Conservation (phyloP, 2,329 filamentous ascomycete genomes). For the Didymella segeticola region DNA sequence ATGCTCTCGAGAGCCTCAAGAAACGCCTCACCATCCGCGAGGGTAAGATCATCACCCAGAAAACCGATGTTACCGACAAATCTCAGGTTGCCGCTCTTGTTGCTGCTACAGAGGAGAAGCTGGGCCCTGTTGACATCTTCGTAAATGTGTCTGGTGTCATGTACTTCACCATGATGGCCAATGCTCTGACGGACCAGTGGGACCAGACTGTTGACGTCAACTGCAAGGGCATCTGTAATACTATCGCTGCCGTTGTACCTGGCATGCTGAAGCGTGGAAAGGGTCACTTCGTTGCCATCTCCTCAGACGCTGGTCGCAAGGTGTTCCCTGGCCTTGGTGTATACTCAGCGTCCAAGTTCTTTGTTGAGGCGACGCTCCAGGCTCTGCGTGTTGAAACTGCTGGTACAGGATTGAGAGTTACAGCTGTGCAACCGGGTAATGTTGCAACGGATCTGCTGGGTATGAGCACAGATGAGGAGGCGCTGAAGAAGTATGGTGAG, state of each 20-base stretch:
- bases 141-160: constrained; percentile 83
- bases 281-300: constrained; percentile 81
- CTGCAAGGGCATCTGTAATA: constrained; percentile 81
- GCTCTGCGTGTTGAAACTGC: constrained; percentile 77
- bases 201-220: constrained; percentile 84
- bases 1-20: constrained; percentile 73
- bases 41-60: constrained; percentile 70
- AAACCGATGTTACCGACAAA: constrained; percentile 75
- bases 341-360: constrained; percentile 85
- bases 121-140: constrained; percentile 79
- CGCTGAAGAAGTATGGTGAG: constrained; percentile 79
- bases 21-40: constrained; percentile 63
- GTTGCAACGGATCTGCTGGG: constrained; percentile 74
- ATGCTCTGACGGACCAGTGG: constrained; percentile 76
- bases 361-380: constrained; percentile 83
- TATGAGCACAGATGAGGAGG: constrained; percentile 78
- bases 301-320: constrained; percentile 81
- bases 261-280: constrained; percentile 72
- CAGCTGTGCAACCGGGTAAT: constrained; percentile 78
- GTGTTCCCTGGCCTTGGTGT: constrained; percentile 83
- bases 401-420: constrained; percentile 74
- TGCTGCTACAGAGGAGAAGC: constrained; percentile 62
- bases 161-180: constrained; percentile 90
- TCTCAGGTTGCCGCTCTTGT: constrained; percentile 72
- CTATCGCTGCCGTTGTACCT: constrained; percentile 72